These are phyloP conservation scores for Aspergillus proliferans DNA, from an alignment of 2,329 filamentous ascomycete species.

Conservation along the genomic window DNA sequence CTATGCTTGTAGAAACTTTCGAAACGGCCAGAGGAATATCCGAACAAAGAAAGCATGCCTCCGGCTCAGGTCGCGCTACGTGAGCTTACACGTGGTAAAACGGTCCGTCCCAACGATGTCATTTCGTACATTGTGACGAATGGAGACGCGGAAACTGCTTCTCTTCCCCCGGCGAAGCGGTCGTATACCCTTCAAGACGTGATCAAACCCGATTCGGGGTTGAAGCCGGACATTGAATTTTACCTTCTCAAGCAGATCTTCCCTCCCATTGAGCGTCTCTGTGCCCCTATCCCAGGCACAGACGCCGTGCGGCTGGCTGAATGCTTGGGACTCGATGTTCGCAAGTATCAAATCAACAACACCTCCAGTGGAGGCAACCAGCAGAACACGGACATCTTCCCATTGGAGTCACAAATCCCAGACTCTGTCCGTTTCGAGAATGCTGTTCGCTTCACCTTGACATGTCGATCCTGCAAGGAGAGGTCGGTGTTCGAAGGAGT, in stretches of 20 bases:
- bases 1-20: slow-evolving; percentile 63
- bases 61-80: slow-evolving; percentile 92
- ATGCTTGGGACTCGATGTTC: slow-evolving; percentile 84
- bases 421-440: slow-evolving; percentile 84
- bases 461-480: slow-evolving; percentile 74
- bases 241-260: slow-evolving; percentile 98
- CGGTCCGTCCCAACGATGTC: slow-evolving; percentile 86
- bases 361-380: slow-evolving; percentile 49
- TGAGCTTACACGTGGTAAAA: slow-evolving; percentile 79
- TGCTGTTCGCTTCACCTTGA: slow-evolving; percentile 67
- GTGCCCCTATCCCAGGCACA: slow-evolving; percentile 89
- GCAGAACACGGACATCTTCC: slow-evolving; percentile 67
- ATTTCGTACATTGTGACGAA: slow-evolving; percentile 89
- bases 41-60: slow-evolving; percentile 90
- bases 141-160: slow-evolving; percentile 56
- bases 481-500: slow-evolving; percentile 72
- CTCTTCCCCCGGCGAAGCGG: slow-evolving; percentile 69
- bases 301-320: slow-evolving; percentile 85
- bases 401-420: slow-evolving; percentile 88
- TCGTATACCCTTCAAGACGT: slow-evolving; percentile 83
- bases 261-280: slow-evolving; percentile 93
- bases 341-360: slow-evolving; percentile 72
- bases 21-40: slow-evolving; percentile 88
- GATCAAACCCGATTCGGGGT: slow-evolving; percentile 64
- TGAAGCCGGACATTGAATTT: slow-evolving; percentile 91